Evolutionary conservation across 2,329 filamentous ascomycete species (phyloP).

Genomic region (Aspergillus tamarii): DNA sequence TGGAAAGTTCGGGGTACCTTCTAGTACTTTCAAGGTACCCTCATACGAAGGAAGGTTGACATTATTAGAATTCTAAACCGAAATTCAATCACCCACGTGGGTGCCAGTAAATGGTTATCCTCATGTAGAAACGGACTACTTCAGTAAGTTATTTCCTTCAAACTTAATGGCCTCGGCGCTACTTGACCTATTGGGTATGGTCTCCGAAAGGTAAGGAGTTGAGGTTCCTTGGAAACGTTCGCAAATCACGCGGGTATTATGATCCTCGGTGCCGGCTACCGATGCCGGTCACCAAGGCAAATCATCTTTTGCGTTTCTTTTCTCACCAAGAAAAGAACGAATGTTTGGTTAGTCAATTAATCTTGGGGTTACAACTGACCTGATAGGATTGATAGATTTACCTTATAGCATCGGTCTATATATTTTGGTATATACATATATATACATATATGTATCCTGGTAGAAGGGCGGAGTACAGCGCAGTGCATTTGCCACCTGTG

Average conservation of each 20-base stretch:
- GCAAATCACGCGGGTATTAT: not conserved
- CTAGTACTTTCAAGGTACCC: too few relatives aligned
- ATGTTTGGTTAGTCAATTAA: not conserved
- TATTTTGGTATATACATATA: not conserved
- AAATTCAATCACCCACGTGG: conserved; percentile 4
- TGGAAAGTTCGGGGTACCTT: not conserved
- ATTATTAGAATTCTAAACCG: not conserved
- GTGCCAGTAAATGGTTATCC: not conserved
- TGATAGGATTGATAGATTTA: not conserved
- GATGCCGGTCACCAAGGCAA: not conserved
- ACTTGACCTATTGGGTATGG: not conserved
- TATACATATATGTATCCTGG: not conserved
- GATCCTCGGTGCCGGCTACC: not conserved
- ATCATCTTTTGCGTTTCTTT: not conserved
- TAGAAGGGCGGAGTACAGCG: not conserved
- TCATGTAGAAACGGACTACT: not conserved
- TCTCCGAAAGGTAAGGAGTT: not conserved
- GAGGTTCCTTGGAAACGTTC: conserved; percentile 1
- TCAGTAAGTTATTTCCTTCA: not conserved
- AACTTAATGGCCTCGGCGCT: not conserved
- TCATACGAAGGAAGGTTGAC: not conserved
- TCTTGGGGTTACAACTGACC: not conserved
- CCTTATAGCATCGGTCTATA: not conserved
- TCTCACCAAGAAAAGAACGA: not conserved
- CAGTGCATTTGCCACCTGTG: not conserved